phyloP scores from a whole-genome alignment of 2,329 filamentous ascomycete genomes.

The Talaromyces sp. region DNA sequence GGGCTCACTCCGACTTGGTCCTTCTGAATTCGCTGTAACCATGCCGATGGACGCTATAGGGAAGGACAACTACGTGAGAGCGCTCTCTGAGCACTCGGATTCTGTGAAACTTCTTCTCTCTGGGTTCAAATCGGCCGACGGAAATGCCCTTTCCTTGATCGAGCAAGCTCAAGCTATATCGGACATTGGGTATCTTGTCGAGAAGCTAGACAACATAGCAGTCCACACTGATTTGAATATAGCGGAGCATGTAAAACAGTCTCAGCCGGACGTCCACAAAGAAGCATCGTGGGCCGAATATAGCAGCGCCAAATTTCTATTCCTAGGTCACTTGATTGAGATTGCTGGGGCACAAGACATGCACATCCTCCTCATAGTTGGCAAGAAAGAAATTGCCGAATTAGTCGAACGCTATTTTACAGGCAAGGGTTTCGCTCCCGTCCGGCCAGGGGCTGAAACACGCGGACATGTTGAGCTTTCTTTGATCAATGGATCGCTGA shows the following conservation, averaged over 20 bases:
- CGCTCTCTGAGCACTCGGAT: conserved; percentile 29
- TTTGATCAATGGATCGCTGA: conserved; percentile 34
- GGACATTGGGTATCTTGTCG: conserved; percentile 34
- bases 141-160: conserved; percentile 12
- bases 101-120: conserved; percentile 31
- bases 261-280: conserved; percentile 32
- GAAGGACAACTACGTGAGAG: conserved; percentile 41
- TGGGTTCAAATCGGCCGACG: conserved; percentile 21
- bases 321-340: conserved; percentile 43
- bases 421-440: conserved; percentile 39
- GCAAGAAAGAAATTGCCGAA: conserved; percentile 34
- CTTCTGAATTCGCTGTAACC: conserved; percentile 40
- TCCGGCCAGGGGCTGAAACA: conserved; percentile 32
- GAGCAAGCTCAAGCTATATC: conserved; percentile 29
- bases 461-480: conserved; percentile 34
- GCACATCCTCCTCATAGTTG: conserved; percentile 40
- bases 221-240: conserved; percentile 46
- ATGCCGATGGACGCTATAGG: conserved; percentile 44
- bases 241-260: conserved; percentile 34
- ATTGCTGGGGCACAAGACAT: conserved; percentile 32
- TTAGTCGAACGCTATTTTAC: conserved; percentile 42
- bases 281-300: conserved; percentile 47
- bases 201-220: conserved; percentile 40
- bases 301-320: conserved; percentile 45
- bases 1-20: conserved; percentile 36